Base-by-base conservation (phyloP, 257 asterid genomes). In the Solanum paucissectum region DNA sequence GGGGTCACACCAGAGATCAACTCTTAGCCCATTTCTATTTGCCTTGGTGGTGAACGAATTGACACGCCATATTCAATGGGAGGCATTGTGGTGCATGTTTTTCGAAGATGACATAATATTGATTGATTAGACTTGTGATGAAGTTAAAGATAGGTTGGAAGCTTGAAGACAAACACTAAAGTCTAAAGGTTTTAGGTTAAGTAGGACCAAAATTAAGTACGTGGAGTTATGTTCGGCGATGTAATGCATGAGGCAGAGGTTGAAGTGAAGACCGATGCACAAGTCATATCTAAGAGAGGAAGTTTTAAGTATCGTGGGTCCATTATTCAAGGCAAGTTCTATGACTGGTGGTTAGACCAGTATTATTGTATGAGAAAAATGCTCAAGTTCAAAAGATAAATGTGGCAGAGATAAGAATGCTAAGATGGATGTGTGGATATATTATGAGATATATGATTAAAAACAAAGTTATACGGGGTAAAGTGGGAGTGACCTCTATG, bases 401-500 rank as follows among this genome's bases (percentile, higher is more conserved):
- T 52, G n/a, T 52, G 0, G n/a, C 1, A 1, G 62, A 52, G 62
- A 52, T 52, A 52, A 1, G n/a, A 18, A 52, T 52, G n/a, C 1
- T 18, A 49, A 49, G 58, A 49, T 49, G 1, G 20, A 46, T 46
- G 55, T 46, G 55, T 46, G 55, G 55, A 46, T 4, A 46, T 46
- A 46, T 46, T 46, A 46, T 46, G 14, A 23, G 32, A 62, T 4
- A 62, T 0, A 23, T 25, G 29, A 62, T 23, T 0, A 62, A 6
- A 23, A 62, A 0, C 3, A 55, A 18, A 55, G n/a, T 52, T 52
- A 18, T 21, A 0, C 1, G 0, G 0, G 66, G 66, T 52, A 20
- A 55, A 21, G 3, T 7, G 0, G 27, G 0, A 55, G 10, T 20
- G 27, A 21, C 27, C 27, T 58, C 11, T 58, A n/a, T 21, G 1